Percentiles rank a stretch among this genome's conserved stretches.
Conservation (phyloP, 768 basidiomycete species). For the Tubosaeta sp. region DNA sequence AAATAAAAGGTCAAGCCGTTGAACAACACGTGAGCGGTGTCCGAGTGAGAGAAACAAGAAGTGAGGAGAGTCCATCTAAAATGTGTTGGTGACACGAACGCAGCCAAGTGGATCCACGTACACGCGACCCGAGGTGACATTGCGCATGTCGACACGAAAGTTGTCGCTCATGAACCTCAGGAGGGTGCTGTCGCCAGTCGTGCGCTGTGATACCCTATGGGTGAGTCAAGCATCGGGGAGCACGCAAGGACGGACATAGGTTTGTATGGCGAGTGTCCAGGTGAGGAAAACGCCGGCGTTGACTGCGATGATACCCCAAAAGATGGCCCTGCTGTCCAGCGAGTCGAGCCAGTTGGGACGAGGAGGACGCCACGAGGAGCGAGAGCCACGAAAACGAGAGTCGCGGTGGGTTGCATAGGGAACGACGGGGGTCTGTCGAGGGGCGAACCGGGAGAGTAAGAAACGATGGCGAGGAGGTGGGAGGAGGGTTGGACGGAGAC, state of each 20-base stretch:
- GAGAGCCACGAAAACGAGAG: constrained; percentile 2
- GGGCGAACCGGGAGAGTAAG: constrained; percentile 3
- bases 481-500: constrained; percentile 5
- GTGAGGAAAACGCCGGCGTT: constrained; percentile 59
- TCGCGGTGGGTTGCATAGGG: constrained; percentile 25
- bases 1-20: constrained; percentile 79
- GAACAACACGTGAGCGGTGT: constrained; percentile 59
- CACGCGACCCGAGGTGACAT: constrained; percentile 63
- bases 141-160: constrained; percentile 59
- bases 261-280: constrained; percentile 45
- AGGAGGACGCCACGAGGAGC: constrained; percentile 27
- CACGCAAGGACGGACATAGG: constrained; percentile 27
- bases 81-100: neutral
- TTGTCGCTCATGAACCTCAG: constrained; percentile 54
- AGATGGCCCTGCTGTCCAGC: constrained; percentile 49
- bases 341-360: constrained; percentile 40
- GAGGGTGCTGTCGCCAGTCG: constrained; percentile 37
- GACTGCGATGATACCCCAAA: constrained; percentile 61
- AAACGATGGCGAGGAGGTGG: neutral
- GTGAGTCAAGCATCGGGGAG: neutral
- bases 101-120: constrained; percentile 30
- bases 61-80: constrained; percentile 74
- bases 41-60: constrained; percentile 65
- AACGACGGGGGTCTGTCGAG: constrained; percentile 13
- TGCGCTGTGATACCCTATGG: constrained; percentile 25